These are phyloP conservation scores for Jatropha curcas DNA, from an alignment of 345 rosid species.

Conservation along the genomic window DNA sequence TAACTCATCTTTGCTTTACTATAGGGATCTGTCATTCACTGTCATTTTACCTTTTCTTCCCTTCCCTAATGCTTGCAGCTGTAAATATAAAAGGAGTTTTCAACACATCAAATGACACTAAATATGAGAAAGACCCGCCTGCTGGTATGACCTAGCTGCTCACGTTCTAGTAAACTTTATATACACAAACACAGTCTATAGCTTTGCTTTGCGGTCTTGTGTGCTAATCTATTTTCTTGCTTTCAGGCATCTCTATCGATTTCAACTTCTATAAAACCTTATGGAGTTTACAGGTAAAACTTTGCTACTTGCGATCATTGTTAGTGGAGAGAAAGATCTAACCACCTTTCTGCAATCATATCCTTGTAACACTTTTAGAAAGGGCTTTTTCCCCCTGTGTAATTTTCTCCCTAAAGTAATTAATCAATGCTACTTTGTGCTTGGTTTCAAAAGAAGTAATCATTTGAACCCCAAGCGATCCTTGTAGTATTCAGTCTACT, in stretches of 20 bases:
- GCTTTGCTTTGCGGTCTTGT: neutral
- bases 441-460: neutral
- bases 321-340: neutral
- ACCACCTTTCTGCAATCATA: neutral
- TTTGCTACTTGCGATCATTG: slow-evolving; percentile 7
- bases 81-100: slow-evolving; percentile 97
- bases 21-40: slow-evolving; percentile 15
- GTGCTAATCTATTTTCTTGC: slow-evolving; percentile 13
- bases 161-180: slow-evolving; percentile 13
- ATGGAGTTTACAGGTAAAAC: slow-evolving; percentile 95
- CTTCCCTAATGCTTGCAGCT: slow-evolving; percentile 56
- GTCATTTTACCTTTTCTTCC: slow-evolving; percentile 17
- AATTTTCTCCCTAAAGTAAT: too few relatives aligned
- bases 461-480: neutral
- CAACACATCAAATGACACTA: slow-evolving; percentile 95
- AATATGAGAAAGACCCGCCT: slow-evolving; percentile 89
- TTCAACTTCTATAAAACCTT: slow-evolving; percentile 96
- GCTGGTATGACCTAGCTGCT: slow-evolving; percentile 43
- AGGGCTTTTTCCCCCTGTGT: neutral
- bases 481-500: neutral
- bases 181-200: slow-evolving; percentile 4
- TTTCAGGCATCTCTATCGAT: slow-evolving; percentile 78
- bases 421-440: neutral
- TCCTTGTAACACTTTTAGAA: neutral
- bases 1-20: neutral